A percentile compares a stretch with the other conserved stretches of the same genome.
Conservation (phyloP, 495 filamentous ascomycete genomes). For the Trichoderma parareesei region DNA sequence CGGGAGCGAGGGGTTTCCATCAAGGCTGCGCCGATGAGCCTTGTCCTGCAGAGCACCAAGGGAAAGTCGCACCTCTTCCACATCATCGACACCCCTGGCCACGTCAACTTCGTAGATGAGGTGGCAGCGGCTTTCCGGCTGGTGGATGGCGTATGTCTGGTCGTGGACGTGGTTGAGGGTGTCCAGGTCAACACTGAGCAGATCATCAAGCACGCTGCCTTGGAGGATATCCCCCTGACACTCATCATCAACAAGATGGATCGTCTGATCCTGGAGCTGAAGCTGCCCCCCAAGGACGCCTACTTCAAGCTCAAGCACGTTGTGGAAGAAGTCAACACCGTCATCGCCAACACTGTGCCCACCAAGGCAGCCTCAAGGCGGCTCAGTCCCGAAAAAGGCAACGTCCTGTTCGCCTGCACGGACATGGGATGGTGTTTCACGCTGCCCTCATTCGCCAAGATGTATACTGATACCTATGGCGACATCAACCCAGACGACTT, state of each 20-base stretch:
- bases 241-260: conserved; percentile 97
- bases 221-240: conserved; percentile 82
- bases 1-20: conserved; percentile 86
- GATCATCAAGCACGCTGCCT: conserved; percentile 89
- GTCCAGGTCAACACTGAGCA: conserved; percentile 95
- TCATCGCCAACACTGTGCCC: conserved; percentile 82
- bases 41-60: conserved; percentile 77
- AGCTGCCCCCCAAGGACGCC: conserved; percentile 88
- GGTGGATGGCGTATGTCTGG: conserved; percentile 83
- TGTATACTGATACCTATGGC: conserved; percentile 87
- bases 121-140: conserved; percentile 81
- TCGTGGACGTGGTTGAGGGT: conserved; percentile 97
- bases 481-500: conserved; percentile 75
- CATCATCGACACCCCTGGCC: conserved; percentile 90
- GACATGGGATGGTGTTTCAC: conserved; percentile 97
- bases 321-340: conserved; percentile 92
- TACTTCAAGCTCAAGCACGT: conserved; percentile 99
- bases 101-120: conserved; percentile 98
- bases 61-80: conserved; percentile 96
- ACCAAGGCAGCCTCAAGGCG: conserved; percentile 72
- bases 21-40: conserved; percentile 89
- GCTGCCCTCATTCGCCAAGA: conserved; percentile 82
- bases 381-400: conserved; percentile 92
- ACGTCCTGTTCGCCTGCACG: conserved; percentile 89
- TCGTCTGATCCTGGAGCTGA: conserved; percentile 85